Base-by-base conservation (phyloP, 1,139 yeast species). In the Kurtzmaniella quercitrusa region DNA sequence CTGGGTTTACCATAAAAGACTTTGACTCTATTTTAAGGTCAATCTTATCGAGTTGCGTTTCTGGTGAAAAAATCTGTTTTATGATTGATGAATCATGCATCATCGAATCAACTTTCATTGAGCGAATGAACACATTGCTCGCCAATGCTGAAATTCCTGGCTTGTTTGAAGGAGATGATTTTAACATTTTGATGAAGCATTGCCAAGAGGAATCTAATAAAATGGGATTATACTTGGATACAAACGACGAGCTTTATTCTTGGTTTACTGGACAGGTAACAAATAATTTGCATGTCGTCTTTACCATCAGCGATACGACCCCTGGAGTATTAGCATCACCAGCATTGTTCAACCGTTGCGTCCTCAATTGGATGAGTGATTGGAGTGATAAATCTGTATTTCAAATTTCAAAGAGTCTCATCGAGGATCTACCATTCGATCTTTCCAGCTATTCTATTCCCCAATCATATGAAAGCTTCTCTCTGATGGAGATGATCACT, bases 121-220 rank as follows among this genome's bases (percentile, higher is more conserved):
- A 93, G 61, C 70, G 96, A 48, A 89, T 93, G 95, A 93, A 93
- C 55, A 88, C 95, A 0, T 66, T 93, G 24, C 69, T 93, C 33
- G 97, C 98, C 0, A 93, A 91, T 59, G 88, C 96, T 0, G 97
- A 91, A 53, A 77, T 90, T 19, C 97, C 97, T 1, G 97, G 96
- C 2, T 66, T 93, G 17, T 93, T 88, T 60, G 89, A 81, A 51
- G 93, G 82, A 0, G 95, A 88, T 11, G 91, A 87, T 12, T 75
- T 68, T 43, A 65, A 68, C 0, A 51, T 71, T 2, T 63, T 90
- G 42, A 70, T 87, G 71, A 65, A 65, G 1, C 56, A 75, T 2
- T 83, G 95, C 49, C 64, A 72, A 19, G 84, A 81, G 23, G 81
- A 79, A 40, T 74, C 75, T 39, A 58, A 75, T 3, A 12, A 38